A percentile compares a stretch with the other conserved stretches of the same genome.
These are phyloP conservation scores for Oryza brachyantha DNA, from an alignment of 176 grass and related monocot species.

Conservation along the genomic window DNA sequence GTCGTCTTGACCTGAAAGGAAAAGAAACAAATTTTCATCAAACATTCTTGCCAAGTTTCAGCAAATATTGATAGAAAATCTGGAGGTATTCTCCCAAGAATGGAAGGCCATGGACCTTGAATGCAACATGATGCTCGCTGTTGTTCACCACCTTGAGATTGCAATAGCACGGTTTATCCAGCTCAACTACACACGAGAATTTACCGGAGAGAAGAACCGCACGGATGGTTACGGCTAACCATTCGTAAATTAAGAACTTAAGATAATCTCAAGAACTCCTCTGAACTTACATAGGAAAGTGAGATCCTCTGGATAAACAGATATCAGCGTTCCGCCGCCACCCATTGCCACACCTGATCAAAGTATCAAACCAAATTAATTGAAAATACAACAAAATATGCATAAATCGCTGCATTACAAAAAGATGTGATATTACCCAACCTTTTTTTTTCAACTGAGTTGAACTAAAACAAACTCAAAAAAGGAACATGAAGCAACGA, in stretches of 20 bases:
- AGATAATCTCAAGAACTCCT: conserved; percentile 2
- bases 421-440: neutral
- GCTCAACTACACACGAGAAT: conserved; percentile 70
- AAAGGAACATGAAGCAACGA: conserved; percentile 17
- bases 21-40: conserved; percentile 20
- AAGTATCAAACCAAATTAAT: conserved; percentile 9
- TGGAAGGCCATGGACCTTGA: conserved; percentile 59
- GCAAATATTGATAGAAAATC: neutral
- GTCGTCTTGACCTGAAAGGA: conserved; percentile 86
- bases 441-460: conserved; percentile 24
- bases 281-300: conserved; percentile 73
- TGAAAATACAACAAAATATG: neutral
- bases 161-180: conserved; percentile 88
- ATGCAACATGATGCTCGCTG: conserved; percentile 91
- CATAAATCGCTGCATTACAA: conserved; percentile 30
- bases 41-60: conserved; percentile 24
- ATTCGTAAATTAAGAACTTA: neutral
- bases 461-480: conserved; percentile 19
- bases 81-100: neutral
- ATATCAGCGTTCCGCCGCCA: conserved; percentile 71
- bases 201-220: neutral
- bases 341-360: conserved; percentile 57
- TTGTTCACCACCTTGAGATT: conserved; percentile 99
- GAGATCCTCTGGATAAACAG: conserved; percentile 88
- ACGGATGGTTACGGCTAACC: neutral